phyloP scores from a whole-genome alignment of 495 filamentous ascomycete species.

The Daldinia grandis region DNA sequence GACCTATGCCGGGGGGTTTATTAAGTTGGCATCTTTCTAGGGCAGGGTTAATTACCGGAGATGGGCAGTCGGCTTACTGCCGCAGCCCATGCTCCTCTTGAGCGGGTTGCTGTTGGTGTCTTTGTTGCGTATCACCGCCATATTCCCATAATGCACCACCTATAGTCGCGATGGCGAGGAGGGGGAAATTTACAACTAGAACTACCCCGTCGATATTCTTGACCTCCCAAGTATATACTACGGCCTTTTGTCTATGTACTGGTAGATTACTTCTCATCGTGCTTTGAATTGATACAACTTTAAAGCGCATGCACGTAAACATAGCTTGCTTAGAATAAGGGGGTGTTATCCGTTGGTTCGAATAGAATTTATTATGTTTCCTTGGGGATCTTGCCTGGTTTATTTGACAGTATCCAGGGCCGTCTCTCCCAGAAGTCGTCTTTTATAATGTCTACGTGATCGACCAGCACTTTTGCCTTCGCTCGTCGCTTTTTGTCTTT shows the following conservation, averaged over 20 bases:
- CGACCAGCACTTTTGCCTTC: conserved; percentile 79
- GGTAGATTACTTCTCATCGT: background rate
- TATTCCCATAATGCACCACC: background rate
- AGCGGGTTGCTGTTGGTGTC: background rate
- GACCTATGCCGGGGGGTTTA: background rate
- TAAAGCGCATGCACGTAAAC: background rate
- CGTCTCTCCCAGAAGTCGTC: conserved; percentile 90
- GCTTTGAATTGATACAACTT: background rate
- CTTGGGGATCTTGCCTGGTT: conserved; percentile 71
- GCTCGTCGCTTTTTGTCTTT: conserved; percentile 76
- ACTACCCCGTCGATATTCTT: background rate
- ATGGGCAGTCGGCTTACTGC: background rate
- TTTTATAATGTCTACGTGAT: conserved; percentile 92
- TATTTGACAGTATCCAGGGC: conserved; percentile 85
- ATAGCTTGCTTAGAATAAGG: no score
- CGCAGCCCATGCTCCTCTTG: conserved; percentile 14
- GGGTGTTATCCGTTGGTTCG: background rate
- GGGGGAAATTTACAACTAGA: background rate
- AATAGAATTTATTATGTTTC: conserved; percentile 50
- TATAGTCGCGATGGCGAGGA: background rate
- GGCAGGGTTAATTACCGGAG: background rate
- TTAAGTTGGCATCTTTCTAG: background rate
- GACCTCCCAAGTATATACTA: background rate
- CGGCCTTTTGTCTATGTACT: background rate
- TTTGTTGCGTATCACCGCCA: background rate